Evolutionary conservation across 495 filamentous ascomycete genomes (phyloP).

Genomic region (Aspergillus bertholletiae): DNA sequence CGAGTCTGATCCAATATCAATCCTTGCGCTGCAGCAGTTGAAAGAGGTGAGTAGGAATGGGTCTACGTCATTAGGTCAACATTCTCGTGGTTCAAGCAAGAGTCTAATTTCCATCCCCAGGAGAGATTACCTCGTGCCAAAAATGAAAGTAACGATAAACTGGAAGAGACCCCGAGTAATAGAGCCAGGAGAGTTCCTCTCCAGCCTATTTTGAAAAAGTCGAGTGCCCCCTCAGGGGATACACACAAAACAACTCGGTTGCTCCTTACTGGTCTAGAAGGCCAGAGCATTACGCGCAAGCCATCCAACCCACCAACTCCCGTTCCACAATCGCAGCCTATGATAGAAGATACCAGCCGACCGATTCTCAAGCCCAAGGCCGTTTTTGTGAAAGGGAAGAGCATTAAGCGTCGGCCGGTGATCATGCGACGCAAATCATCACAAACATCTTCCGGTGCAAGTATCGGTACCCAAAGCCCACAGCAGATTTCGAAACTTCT

Average conservation of each 20-base stretch:
- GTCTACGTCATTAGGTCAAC: background rate
- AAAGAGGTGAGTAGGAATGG: slow-evolving; percentile 3
- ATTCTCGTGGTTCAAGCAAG: background rate
- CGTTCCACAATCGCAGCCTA: slow-evolving; percentile 10
- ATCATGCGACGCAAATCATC: slow-evolving; percentile 43
- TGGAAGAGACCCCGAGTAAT: slow-evolving; percentile 5
- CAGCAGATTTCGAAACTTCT: slow-evolving; percentile 1
- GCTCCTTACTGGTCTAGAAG: slow-evolving; percentile 23
- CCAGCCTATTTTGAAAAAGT: slow-evolving; percentile 40
- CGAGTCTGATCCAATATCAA: slow-evolving; percentile 13
- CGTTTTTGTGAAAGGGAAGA: slow-evolving; percentile 27
- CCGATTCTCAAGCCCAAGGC: slow-evolving; percentile 26
- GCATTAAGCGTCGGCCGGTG: slow-evolving; percentile 37
- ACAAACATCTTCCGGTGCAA: slow-evolving; percentile 18
- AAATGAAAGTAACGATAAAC: slow-evolving; percentile 3
- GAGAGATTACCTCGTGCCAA: slow-evolving; percentile 1
- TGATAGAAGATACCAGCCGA: slow-evolving; percentile 12
- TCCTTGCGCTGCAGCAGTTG: background rate
- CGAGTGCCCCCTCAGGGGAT: slow-evolving; percentile 20
- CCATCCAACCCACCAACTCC: slow-evolving; percentile 31
- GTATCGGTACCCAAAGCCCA: slow-evolving; percentile 16
- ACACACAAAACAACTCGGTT: slow-evolving; percentile 34
- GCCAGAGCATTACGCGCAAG: slow-evolving; percentile 29
- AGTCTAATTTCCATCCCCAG: slow-evolving; percentile 1
- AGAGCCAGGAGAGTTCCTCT: slow-evolving; percentile 14